phyloP scores from a whole-genome alignment of 768 basidiomycete species.

The Filobasidium floriforme region DNA sequence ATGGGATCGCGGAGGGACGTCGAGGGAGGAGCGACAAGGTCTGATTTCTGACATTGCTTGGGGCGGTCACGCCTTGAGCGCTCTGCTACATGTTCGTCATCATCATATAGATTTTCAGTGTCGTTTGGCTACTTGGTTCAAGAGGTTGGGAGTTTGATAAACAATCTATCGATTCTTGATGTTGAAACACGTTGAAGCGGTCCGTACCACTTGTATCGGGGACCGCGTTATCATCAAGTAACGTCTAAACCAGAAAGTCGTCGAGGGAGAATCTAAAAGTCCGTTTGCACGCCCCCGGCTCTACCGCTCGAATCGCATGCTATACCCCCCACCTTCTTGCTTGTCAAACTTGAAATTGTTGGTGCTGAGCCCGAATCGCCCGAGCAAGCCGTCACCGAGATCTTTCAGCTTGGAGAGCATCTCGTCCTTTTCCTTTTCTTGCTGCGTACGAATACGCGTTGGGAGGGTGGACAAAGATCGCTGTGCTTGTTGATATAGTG shows the following conservation, averaged over 20 bases:
- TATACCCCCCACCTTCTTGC: slow-evolving; percentile 91
- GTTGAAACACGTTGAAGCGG: background rate
- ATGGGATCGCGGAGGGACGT: no score
- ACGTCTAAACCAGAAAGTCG: background rate
- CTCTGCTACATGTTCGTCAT: no score
- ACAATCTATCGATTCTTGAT: no score
- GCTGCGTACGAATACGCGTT: slow-evolving; percentile 63
- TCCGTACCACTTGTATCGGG: background rate
- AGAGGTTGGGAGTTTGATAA: no score
- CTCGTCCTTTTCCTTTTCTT: slow-evolving; percentile 79
- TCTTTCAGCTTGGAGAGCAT: slow-evolving; percentile 90
- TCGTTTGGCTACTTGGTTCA: no score
- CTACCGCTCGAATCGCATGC: slow-evolving; percentile 63
- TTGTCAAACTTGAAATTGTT: slow-evolving; percentile 96
- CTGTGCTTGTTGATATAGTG: slow-evolving; percentile 51
- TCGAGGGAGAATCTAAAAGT: background rate
- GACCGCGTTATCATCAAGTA: background rate
- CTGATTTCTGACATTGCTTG: no score
- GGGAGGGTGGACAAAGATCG: slow-evolving; percentile 55
- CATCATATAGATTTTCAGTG: no score
- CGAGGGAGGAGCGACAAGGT: no score
- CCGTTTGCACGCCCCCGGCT: background rate
- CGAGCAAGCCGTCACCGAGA: slow-evolving; percentile 80
- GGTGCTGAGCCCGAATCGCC: slow-evolving; percentile 90
- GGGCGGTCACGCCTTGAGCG: no score